These are phyloP conservation scores for Xylariaceae sp. DNA, from an alignment of 2,329 filamentous ascomycete genomes.

Conservation along the genomic window DNA sequence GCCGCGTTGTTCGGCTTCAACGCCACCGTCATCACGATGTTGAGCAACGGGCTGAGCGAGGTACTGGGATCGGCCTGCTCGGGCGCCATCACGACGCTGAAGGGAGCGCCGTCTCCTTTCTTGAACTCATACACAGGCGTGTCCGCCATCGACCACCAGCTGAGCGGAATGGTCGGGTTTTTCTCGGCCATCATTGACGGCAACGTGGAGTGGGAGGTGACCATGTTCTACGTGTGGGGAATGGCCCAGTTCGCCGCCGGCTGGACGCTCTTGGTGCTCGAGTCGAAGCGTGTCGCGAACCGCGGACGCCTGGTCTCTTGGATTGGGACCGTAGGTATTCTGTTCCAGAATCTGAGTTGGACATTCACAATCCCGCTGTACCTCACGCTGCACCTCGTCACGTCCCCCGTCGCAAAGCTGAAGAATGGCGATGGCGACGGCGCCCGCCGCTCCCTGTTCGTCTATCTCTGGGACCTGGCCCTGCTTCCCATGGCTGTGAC, in stretches of 20 bases:
- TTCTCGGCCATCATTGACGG: constrained; percentile 39
- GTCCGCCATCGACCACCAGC: constrained; percentile 28
- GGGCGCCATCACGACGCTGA: constrained; percentile 19
- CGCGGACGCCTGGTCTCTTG: constrained; percentile 35
- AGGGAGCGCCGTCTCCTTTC: constrained; percentile 35
- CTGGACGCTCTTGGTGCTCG: constrained; percentile 41
- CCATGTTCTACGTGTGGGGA: constrained; percentile 37
- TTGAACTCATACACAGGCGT: constrained; percentile 31
- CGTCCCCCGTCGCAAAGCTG: constrained; percentile 38
- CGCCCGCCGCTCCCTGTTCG: constrained; percentile 35
- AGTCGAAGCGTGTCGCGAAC: constrained; percentile 39
- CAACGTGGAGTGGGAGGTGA: constrained; percentile 30
- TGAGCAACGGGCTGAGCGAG: constrained; percentile 28
- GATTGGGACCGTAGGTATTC: constrained; percentile 31
- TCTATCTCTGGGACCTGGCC: constrained; percentile 42
- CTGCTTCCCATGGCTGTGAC: constrained; percentile 40
- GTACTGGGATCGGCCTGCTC: constrained; percentile 14
- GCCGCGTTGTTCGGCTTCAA: constrained; percentile 34
- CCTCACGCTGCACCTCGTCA: constrained; percentile 40
- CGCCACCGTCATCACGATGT: constrained; percentile 24
- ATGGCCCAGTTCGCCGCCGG: constrained; percentile 39
- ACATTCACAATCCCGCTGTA: constrained; percentile 39
- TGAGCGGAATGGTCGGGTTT: constrained; percentile 39
- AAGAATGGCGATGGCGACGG: constrained; percentile 29
- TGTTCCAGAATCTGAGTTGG: constrained; percentile 39